phyloP scores from a whole-genome alignment of 306 rosid species.

The Hippophae rhamnoides region DNA sequence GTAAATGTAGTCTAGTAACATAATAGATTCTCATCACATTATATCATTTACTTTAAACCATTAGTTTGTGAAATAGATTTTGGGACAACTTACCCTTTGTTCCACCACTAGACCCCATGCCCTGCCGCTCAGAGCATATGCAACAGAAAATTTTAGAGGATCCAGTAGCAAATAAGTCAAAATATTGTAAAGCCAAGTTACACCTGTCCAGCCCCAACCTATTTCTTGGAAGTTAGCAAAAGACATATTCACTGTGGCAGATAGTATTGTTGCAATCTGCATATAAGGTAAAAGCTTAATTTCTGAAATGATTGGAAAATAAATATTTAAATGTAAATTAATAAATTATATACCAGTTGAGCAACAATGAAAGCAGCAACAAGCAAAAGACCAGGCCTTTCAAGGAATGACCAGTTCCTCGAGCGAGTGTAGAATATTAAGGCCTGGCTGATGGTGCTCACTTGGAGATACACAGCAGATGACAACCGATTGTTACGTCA shows the following conservation, averaged over 20 bases:
- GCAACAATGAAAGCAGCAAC: conserved; percentile 48
- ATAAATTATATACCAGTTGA: conserved; percentile 36
- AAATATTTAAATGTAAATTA: too few relatives aligned
- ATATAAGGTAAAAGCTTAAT: background rate
- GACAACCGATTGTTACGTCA: conserved; percentile 25
- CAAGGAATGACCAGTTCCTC: conserved; percentile 59
- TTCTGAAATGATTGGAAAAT: background rate
- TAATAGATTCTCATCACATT: background rate
- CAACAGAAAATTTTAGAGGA: conserved; percentile 63
- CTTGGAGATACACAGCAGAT: conserved; percentile 66
- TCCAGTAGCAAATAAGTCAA: conserved; percentile 46
- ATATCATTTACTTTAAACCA: too few relatives aligned
- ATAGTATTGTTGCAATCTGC: conserved; percentile 58
- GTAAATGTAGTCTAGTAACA: conserved; percentile 52
- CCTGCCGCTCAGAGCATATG: conserved; percentile 56
- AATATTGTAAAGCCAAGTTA: conserved; percentile 51
- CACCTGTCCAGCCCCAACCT: conserved; percentile 63
- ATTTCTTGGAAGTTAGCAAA: conserved; percentile 38
- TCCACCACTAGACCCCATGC: conserved; percentile 60
- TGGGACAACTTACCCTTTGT: conserved; percentile 44
- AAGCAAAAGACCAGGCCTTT: conserved; percentile 61
- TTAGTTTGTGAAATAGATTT: background rate
- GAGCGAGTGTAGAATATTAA: conserved; percentile 64
- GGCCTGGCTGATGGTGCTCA: conserved; percentile 64
- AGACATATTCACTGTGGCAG: conserved; percentile 38